Evolutionary conservation across 148 eudicot genomes (phyloP).

Genomic region (Diospyros kaki): DNA sequence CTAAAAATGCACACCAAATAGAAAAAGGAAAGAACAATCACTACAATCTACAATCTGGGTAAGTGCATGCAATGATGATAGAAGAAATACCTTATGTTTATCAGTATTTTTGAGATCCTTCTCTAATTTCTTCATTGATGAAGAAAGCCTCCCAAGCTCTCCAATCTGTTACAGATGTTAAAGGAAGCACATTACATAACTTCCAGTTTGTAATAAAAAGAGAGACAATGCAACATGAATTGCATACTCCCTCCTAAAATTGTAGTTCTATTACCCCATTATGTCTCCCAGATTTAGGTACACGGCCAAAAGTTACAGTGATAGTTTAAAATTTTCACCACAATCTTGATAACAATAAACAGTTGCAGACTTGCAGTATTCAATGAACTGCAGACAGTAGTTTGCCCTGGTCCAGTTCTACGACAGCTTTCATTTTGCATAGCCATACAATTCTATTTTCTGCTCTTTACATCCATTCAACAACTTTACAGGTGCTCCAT

Average conservation of each 20-base stretch:
- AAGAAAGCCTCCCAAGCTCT: conserved; percentile 86
- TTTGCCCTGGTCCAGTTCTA: background rate
- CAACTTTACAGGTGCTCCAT: background rate
- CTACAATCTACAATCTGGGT: background rate
- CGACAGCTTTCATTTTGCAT: background rate
- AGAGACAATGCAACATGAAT: background rate
- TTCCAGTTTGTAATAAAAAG: background rate
- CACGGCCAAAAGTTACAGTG: background rate
- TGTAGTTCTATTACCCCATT: background rate
- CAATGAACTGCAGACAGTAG: background rate
- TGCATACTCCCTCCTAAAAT: background rate
- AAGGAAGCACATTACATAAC: background rate
- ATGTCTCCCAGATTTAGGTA: background rate
- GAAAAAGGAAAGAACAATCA: background rate
- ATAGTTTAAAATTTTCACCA: background rate
- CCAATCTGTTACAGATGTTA: conserved; percentile 37
- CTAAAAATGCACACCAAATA: background rate
- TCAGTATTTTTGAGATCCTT: conserved; percentile 70
- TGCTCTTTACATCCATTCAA: background rate
- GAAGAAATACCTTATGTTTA: conserved; percentile 54
- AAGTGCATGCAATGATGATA: background rate
- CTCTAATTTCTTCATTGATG: conserved; percentile 79
- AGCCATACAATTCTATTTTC: background rate
- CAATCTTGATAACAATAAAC: background rate
- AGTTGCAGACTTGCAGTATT: background rate